Evolutionary conservation across 1,139 yeast species (phyloP).

Genomic region (Magnusiomyces sp.): DNA sequence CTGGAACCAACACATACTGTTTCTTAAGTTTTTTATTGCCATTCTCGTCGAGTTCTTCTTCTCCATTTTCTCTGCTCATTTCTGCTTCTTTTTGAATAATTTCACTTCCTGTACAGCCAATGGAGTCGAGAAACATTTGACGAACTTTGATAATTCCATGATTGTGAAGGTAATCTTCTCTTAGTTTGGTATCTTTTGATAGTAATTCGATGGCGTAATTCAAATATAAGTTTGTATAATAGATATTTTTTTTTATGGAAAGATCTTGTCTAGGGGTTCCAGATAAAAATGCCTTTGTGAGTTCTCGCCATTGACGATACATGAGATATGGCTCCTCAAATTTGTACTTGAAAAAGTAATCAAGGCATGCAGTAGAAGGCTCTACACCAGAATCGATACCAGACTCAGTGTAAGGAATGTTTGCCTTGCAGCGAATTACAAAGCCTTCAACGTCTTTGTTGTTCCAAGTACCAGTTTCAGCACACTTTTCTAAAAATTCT

Average conservation of each 20-base stretch:
- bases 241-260: constrained; percentile 44
- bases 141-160: constrained; percentile 72
- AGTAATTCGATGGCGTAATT: constrained; percentile 55
- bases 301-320: constrained; percentile 87
- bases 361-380: constrained; percentile 19
- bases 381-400: too few relatives aligned
- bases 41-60: constrained; percentile 1
- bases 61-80: not conserved
- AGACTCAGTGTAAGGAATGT: constrained; percentile 14
- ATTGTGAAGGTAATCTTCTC: constrained; percentile 43
- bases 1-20: constrained; percentile 64
- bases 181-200: constrained; percentile 33
- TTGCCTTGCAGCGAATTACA: constrained; percentile 58
- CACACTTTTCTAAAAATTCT: constrained; percentile 46
- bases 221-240: constrained; percentile 58
- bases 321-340: constrained; percentile 91
- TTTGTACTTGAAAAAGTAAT: constrained; percentile 83
- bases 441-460: constrained; percentile 84
- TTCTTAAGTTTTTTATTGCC: constrained; percentile 16
- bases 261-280: constrained; percentile 40
- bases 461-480: constrained; percentile 62
- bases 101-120: constrained; percentile 42
- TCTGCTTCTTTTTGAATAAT: constrained; percentile 23
- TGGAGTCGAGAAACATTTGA: constrained; percentile 43
- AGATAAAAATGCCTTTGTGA: constrained; percentile 54